phyloP scores from a whole-genome alignment of 1,139 yeast species.

The Magnusiomyces clavatus region DNA sequence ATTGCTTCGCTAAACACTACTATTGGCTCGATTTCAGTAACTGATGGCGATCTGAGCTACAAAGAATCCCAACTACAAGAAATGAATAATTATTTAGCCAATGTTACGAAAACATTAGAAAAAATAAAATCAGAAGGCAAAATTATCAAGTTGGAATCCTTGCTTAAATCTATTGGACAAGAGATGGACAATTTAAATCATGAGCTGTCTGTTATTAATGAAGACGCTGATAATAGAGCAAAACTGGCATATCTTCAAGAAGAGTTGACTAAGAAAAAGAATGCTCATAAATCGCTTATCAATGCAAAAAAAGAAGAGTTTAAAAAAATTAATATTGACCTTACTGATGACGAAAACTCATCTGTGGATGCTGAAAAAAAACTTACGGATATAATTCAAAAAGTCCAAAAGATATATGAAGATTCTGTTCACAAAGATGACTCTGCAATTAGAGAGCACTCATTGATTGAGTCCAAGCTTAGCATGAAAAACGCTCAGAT shows the following conservation, averaged over 20 bases:
- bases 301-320: slow-evolving; percentile 19
- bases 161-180: slow-evolving; percentile 41
- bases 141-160: slow-evolving; percentile 37
- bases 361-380: slow-evolving; percentile 5
- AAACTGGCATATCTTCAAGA: slow-evolving; percentile 41
- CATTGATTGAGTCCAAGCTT: slow-evolving; percentile 1
- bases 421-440: slow-evolving; percentile 42
- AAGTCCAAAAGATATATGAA: slow-evolving; percentile 10
- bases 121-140: slow-evolving; percentile 32
- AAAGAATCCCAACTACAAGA: slow-evolving; percentile 34
- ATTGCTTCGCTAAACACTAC: slow-evolving; percentile 33
- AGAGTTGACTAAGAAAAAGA: slow-evolving; percentile 29
- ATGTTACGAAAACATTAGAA: slow-evolving; percentile 16
- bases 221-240: slow-evolving; percentile 53
- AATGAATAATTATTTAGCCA: slow-evolving; percentile 30
- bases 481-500: slow-evolving; percentile 1
- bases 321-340: slow-evolving; percentile 18
- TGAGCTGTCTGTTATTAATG: slow-evolving; percentile 44
- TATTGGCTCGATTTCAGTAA: slow-evolving; percentile 34
- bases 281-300: slow-evolving; percentile 26
- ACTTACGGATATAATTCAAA: slow-evolving; percentile 1
- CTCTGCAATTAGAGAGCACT: not conserved
- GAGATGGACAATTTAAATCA: slow-evolving; percentile 49
- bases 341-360: slow-evolving; percentile 18
- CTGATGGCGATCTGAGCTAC: slow-evolving; percentile 37